Evolutionary conservation across 352 stramenopile genomes (phyloP), one percentile per base, ranked within the genome.

Genomic region (Halophytophthora polymorphica): DNA sequence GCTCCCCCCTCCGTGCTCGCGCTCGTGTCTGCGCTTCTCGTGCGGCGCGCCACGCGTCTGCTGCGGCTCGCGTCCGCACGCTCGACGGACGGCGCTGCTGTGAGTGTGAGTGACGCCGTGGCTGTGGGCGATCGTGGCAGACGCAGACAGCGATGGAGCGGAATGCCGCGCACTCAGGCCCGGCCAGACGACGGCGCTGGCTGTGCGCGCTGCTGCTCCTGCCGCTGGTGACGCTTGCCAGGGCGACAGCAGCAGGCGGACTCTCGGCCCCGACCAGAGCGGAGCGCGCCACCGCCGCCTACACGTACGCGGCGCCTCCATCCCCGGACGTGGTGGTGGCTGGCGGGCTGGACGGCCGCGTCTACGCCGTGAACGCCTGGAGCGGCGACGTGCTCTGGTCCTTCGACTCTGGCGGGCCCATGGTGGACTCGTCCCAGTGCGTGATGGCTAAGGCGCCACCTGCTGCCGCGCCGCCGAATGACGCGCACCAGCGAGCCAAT

Each of bases 321-420:
- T 58, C 52, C 6, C 51, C 59, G 11, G 79, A 90, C 28, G 56
- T 93, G 38, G 52, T 93, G 2, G 64, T 93, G 12, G 74, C 77
- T n/a, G 83, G 83, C 13, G 78, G 80, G 0, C 64, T 91, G 18
- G 82, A 90, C 55, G 83, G 83, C 7, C 75, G 77, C 36, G 75
- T 93, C 48, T 88, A 83, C 51, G 83, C 79, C 33, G 58, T 93
- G 41, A 67, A 90, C 45, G 83, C 83, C 50, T 93, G 83, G 83
- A 87, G 80, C 3, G 83, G 83, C 31, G 60, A 91, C 21, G 64
- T 88, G 33, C 61, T 91, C 37, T 91, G 82, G 78, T 86, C 72
- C 22, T 90, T 93, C 40, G 80, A 93, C 63, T 90, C 83, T 21
- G 83, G 83, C 38, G 80, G 83, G 56, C 75, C 83, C 22, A 90